Evolutionary conservation across 2,329 filamentous ascomycete species (phyloP).

Genomic region (Cercospora sp.): DNA sequence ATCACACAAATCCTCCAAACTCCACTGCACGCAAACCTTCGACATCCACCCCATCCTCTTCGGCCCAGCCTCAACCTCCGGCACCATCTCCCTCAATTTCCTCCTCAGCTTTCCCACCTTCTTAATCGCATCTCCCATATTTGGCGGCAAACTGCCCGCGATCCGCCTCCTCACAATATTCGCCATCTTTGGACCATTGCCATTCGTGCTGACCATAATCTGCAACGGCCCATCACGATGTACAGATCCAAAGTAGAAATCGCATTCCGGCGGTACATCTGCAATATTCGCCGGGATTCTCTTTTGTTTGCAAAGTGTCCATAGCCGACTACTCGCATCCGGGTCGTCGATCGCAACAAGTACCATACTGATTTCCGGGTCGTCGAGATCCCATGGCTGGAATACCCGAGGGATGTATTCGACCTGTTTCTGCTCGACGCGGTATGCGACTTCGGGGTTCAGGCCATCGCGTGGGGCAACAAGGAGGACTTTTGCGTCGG

Average conservation of each 20-base stretch:
- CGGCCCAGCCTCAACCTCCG: constrained; percentile 69
- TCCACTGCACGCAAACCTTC: constrained; percentile 83
- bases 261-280: constrained; percentile 93
- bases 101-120: constrained; percentile 77
- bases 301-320: constrained; percentile 85
- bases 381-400: constrained; percentile 80
- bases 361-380: constrained; percentile 72
- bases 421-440: constrained; percentile 73
- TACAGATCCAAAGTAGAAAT: constrained; percentile 97
- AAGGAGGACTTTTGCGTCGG: constrained; percentile 86
- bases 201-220: constrained; percentile 98
- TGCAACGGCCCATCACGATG: constrained; percentile 94
- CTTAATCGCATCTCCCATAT: constrained; percentile 81
- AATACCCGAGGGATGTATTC: constrained; percentile 81
- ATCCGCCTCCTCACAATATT: constrained; percentile 83
- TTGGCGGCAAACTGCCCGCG: constrained; percentile 70
- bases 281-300: constrained; percentile 92
- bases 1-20: constrained; percentile 77
- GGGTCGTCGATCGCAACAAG: constrained; percentile 92
- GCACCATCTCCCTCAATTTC: constrained; percentile 76
- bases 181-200: constrained; percentile 88
- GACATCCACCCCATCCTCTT: constrained; percentile 97
- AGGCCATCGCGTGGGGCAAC: constrained; percentile 77
- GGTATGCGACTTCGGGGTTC: constrained; percentile 83
- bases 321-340: constrained; percentile 83